These are phyloP conservation scores for Fraxinus dipetala DNA, from an alignment of 305 asterid genomes.

Conservation along the genomic window DNA sequence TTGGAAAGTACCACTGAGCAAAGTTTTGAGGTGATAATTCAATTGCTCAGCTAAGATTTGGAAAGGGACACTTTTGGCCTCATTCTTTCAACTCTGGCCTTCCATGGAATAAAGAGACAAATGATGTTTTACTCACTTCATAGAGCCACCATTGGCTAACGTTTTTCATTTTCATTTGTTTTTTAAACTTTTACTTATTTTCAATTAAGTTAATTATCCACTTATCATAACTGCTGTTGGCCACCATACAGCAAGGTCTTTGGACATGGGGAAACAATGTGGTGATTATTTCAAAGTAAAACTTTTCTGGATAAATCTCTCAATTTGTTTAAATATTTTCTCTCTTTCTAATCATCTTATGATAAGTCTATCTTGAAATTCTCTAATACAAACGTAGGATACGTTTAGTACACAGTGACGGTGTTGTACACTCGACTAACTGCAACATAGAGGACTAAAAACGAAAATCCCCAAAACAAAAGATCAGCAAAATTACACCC, in stretches of 20 bases:
- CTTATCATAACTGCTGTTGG: not conserved
- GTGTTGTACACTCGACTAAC: not conserved
- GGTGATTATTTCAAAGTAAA: conserved; percentile 34
- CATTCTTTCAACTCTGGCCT: conserved; percentile 39
- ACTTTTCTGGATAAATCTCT: conserved; percentile 20
- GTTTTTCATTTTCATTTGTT: not conserved
- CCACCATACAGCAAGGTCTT: conserved; percentile 11
- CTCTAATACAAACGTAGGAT: not conserved
- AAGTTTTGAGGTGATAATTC: conserved; percentile 15
- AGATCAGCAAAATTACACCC: conserved; percentile 16
- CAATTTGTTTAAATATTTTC: not conserved
- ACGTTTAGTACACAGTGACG: not conserved
- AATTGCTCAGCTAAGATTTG: not conserved
- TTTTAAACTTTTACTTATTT: not conserved
- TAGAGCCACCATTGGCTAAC: conserved; percentile 24
- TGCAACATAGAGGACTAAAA: not conserved
- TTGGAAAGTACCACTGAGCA: conserved; percentile 28
- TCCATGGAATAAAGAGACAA: conserved; percentile 56
- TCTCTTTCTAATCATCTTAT: not conserved
- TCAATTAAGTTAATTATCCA: not conserved
- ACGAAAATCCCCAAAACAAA: not conserved
- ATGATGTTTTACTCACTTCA: conserved; percentile 29
- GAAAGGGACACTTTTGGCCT: conserved; percentile 24
- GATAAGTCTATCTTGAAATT: not conserved
- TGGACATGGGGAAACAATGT: conserved; percentile 29